Evolutionary conservation across 2,329 filamentous ascomycete species (phyloP), one percentile per base, ranked within the genome.

Genomic region (Ustulina deusta): DNA sequence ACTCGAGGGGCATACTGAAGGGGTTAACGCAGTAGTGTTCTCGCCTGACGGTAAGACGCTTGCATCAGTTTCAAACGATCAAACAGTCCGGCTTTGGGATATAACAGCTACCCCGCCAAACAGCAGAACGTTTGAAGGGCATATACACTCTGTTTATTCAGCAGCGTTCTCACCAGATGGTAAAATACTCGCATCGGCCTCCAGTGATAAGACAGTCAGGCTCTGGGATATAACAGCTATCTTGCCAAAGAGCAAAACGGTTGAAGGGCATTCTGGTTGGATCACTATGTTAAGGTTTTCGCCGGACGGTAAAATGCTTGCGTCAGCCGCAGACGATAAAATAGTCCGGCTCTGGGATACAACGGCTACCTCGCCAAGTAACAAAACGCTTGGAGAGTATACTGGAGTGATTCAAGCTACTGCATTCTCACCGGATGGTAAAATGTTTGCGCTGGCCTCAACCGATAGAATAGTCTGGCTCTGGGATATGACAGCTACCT

Each of bases 201-300:
- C 17, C 22, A 9, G 7, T 1, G 29, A 54, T 36, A 22, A 22
- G 11, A 22, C 29, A 4, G 10, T 54, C 7, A 15, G 22, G 4
- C 48, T 54, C 36, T 54, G 59, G 59, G 48, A 44, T 32, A 13
- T 61, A 13, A 20, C 58, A 10, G 20, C 57, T 58, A 1, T 38
- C 6, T 44, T 38, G 22, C 15, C 22, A 22, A 22, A 20, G 0
- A 44, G 36, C 3, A 57, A 44, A 13, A 5, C 7, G 22, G 11
- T 20, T 11, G 34, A 36, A 36, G 34, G 34, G 34, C 34, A 36
- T 36, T 10, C 34, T 10, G 13, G 9, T n/a, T n/a, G n/a, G n/a
- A n/a, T n/a, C n/a, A 6, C 11, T 36, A 36, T 36, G 42, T 20
- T 2, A 44, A 9, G 42, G 15, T 5, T 22, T 22, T 44, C 22